Evolutionary conservation across 1,284 basidiomycete species (phyloP).

Genomic region (Pseudozyma flocculosa): DNA sequence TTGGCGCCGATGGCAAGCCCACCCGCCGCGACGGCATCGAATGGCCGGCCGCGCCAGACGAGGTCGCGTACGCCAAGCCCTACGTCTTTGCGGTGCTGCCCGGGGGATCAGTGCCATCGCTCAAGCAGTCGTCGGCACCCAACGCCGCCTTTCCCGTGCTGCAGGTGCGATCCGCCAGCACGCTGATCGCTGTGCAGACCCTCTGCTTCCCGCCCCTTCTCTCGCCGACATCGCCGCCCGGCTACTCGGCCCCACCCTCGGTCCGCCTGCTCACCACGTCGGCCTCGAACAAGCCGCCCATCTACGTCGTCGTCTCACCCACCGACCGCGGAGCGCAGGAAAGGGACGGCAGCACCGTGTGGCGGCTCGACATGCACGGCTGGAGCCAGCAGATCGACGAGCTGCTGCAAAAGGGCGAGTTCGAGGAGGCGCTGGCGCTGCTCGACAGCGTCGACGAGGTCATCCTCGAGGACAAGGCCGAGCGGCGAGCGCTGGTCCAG

Average conservation of each 20-base stretch:
- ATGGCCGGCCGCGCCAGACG: slow-evolving; percentile 80
- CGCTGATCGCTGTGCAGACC: slow-evolving; percentile 43
- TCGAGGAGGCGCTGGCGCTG: slow-evolving; percentile 77
- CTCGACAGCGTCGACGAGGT: slow-evolving; percentile 71
- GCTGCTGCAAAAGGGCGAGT: slow-evolving; percentile 71
- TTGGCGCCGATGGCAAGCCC: slow-evolving; percentile 70
- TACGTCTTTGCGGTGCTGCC: slow-evolving; percentile 68
- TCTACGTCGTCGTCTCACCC: slow-evolving; percentile 33
- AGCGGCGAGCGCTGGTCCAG: slow-evolving; percentile 59
- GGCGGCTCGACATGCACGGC: slow-evolving; percentile 71
- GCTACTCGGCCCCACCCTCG: slow-evolving; percentile 13
- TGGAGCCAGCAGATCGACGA: slow-evolving; percentile 84
- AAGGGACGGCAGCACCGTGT: slow-evolving; percentile 64
- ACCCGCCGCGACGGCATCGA: slow-evolving; percentile 67
- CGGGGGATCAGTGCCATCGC: slow-evolving; percentile 29
- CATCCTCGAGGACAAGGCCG: slow-evolving; percentile 65
- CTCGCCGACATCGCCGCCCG: slow-evolving; percentile 2
- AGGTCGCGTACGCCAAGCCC: slow-evolving; percentile 77
- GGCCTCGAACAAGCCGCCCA: slow-evolving; percentile 25
- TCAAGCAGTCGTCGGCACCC: slow-evolving; percentile 20
- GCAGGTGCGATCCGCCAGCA: slow-evolving; percentile 41
- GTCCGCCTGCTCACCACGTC: slow-evolving; percentile 35
- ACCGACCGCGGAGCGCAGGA: slow-evolving; percentile 28
- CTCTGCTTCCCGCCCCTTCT: slow-evolving; percentile 34
- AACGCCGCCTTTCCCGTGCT: slow-evolving; percentile 32